Percentiles rank a stretch among this genome's conserved stretches.
These are phyloP conservation scores for Trebouxia sp. DNA, from an alignment of 139 green algal species.

Conservation along the genomic window DNA sequence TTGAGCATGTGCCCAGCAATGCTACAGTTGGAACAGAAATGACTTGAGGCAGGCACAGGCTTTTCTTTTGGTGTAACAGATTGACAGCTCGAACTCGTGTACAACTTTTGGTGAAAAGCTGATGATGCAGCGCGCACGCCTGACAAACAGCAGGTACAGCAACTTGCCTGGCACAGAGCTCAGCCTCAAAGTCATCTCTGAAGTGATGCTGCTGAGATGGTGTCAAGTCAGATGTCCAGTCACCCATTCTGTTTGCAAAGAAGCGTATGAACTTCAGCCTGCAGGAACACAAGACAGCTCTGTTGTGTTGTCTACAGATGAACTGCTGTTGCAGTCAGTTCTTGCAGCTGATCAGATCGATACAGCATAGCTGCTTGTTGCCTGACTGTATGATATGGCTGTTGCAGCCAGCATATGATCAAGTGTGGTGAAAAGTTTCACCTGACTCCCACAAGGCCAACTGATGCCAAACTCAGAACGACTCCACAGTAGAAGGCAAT, in stretches of 20 bases:
- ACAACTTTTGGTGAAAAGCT: no score
- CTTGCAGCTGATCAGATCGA: neutral
- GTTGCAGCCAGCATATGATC: no score
- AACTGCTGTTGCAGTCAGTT: no score
- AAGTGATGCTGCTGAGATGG: conserved; percentile 22
- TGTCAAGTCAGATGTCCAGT: neutral
- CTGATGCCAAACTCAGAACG: neutral
- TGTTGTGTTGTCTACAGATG: neutral
- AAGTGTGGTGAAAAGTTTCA: neutral
- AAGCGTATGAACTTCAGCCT: conserved; percentile 2
- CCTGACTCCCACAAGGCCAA: neutral
- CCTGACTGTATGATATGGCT: no score
- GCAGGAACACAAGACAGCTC: neutral
- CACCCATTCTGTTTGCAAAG: conserved; percentile 9
- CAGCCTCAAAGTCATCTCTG: conserved; percentile 11
- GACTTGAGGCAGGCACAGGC: no score
- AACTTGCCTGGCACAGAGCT: conserved; percentile 20
- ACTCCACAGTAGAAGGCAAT: conserved; percentile 1
- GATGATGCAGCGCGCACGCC: no score
- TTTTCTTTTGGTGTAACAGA: no score
- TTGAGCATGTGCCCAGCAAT: no score
- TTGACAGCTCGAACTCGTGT: no score
- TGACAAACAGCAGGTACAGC: no score
- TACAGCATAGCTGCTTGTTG: neutral
- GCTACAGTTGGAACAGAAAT: no score